Conservation (phyloP, 106 monocot genomes). For the Dendrobium chrysotoxum region DNA sequence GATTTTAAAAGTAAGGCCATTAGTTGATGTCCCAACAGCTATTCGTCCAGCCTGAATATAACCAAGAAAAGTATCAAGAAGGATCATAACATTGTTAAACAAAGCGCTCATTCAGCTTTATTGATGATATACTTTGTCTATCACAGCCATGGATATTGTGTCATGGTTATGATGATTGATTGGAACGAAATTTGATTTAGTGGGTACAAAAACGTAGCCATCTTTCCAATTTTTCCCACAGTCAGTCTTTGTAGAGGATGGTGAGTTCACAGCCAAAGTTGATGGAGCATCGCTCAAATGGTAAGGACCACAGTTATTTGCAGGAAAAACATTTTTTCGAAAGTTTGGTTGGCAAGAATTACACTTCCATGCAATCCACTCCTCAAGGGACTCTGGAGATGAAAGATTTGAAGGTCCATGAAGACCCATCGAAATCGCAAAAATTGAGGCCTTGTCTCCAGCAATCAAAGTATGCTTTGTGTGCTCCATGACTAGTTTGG, state of each 20-base stretch:
- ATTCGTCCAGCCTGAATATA: slow-evolving; percentile 53
- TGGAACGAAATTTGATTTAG: slow-evolving; percentile 11
- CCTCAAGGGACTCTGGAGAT: slow-evolving; percentile 60
- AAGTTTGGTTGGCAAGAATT: slow-evolving; percentile 79
- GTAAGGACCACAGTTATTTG: slow-evolving; percentile 64
- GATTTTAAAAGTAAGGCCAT: slow-evolving; percentile 89
- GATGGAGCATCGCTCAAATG: slow-evolving; percentile 8
- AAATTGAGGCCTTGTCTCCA: slow-evolving; percentile 75
- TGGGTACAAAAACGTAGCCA: neutral
- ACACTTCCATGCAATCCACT: slow-evolving; percentile 69
- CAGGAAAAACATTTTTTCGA: slow-evolving; percentile 63
- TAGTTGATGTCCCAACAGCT: slow-evolving; percentile 91
- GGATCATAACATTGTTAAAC: neutral
- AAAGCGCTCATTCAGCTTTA: neutral
- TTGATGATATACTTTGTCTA: slow-evolving; percentile 53
- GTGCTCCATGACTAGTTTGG: slow-evolving; percentile 78
- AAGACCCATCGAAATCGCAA: slow-evolving; percentile 95
- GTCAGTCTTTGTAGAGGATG: too few relatives aligned
- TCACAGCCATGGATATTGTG: slow-evolving; percentile 89
- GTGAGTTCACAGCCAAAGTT: too few relatives aligned
- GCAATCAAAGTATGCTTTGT: slow-evolving; percentile 78
- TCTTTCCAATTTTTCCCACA: neutral
- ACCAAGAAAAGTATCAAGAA: neutral
- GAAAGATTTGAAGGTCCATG: slow-evolving; percentile 70
- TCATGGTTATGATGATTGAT: slow-evolving; percentile 53